These are phyloP conservation scores for Pachyrhizus erosus DNA, from an alignment of 306 rosid genomes.

Conservation along the genomic window DNA sequence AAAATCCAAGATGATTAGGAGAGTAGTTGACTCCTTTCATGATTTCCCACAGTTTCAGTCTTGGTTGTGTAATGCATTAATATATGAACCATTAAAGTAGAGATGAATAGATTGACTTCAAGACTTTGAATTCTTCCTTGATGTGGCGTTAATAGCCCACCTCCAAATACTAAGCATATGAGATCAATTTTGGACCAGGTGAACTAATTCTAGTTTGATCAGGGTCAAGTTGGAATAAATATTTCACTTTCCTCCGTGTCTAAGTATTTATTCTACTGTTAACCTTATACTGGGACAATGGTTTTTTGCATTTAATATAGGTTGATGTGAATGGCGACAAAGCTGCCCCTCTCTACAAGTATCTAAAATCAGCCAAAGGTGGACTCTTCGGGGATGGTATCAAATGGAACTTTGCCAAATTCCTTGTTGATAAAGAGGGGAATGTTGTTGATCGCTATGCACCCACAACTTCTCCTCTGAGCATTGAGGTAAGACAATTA, in stretches of 20 bases:
- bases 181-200: neutral
- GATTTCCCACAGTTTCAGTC: conserved; percentile 8
- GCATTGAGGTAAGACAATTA: conserved; percentile 75
- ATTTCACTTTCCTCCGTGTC: neutral
- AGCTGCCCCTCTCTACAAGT: conserved; percentile 83
- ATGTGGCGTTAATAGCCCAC: neutral
- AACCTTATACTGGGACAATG: neutral
- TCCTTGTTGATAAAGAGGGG: conserved; percentile 90
- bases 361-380: conserved; percentile 89
- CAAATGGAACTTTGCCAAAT: conserved; percentile 97
- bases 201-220: neutral
- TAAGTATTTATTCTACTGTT: neutral
- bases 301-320: conserved; percentile 42
- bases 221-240: neutral
- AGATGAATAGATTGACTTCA: conserved; percentile 24
- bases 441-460: conserved; percentile 93
- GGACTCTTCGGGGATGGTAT: conserved; percentile 83
- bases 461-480: conserved; percentile 93
- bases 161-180: neutral
- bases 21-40: neutral
- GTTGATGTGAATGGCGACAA: conserved; percentile 84
- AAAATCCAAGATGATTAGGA: neutral
- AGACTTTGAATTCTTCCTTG: conserved; percentile 1
- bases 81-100: conserved; percentile 2
- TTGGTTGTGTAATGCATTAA: neutral